Percentiles rank a stretch among this genome's conserved stretches.
Conservation (phyloP, 1,284 basidiomycete genomes). For the Irpex rosettiformis region DNA sequence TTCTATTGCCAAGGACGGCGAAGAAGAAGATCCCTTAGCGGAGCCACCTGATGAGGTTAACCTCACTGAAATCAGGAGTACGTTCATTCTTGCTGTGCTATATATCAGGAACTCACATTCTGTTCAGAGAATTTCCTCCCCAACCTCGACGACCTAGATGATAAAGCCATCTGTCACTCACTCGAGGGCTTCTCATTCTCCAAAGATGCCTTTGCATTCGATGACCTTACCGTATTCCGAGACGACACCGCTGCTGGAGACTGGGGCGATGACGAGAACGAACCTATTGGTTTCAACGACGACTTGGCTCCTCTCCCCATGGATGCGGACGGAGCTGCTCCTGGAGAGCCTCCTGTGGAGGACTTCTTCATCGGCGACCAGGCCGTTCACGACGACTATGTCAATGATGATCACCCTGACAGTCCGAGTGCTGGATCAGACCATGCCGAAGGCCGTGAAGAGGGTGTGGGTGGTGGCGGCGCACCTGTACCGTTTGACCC, state of each 20-base stretch:
- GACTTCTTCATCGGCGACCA: conserved; percentile 79
- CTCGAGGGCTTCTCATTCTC: conserved; percentile 80
- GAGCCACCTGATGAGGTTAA: conserved; percentile 70
- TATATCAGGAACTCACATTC: conserved; percentile 11
- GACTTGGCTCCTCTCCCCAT: conserved; percentile 32
- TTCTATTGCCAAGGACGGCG: conserved; percentile 78
- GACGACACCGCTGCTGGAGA: conserved; percentile 43
- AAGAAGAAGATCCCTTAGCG: conserved; percentile 48
- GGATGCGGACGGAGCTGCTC: conserved; percentile 44
- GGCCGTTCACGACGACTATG: conserved; percentile 51
- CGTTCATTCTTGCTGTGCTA: conserved; percentile 28
- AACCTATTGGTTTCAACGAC: conserved; percentile 34
- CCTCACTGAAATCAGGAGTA: conserved; percentile 66
- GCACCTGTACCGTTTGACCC: conserved; percentile 80
- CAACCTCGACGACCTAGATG: conserved; percentile 56
- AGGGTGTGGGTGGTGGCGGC: conserved; percentile 31
- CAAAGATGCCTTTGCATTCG: conserved; percentile 55
- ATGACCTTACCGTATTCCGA: conserved; percentile 57
- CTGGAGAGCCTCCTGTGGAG: conserved; percentile 50
- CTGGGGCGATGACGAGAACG: conserved; percentile 42
- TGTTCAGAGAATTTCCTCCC: conserved; percentile 63
- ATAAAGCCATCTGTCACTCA: conserved; percentile 76
- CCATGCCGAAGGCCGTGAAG: conserved; percentile 26
- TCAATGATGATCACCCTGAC: conserved; percentile 33
- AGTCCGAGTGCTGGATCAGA: conserved; percentile 42